Conservation (phyloP, 345 rosid genomes). For the Excoecaria cochinchinensis region DNA sequence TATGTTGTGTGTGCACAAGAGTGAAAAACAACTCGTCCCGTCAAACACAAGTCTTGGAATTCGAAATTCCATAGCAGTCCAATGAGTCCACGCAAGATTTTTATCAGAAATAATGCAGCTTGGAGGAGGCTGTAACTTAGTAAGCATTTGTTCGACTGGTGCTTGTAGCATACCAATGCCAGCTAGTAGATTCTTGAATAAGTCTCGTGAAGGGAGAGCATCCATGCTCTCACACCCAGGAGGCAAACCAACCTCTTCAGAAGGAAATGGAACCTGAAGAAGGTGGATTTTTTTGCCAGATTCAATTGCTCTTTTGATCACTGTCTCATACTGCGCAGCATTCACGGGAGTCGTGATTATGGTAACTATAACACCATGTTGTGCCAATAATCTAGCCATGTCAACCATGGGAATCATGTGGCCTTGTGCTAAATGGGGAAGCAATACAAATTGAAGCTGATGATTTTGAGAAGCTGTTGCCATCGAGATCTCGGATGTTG, state of each 20-base stretch:
- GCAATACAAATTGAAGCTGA: conserved; percentile 13
- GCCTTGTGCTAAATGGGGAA: conserved; percentile 13
- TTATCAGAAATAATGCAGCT: conserved; percentile 40
- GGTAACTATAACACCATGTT: conserved; percentile 13
- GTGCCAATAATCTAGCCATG: conserved; percentile 15
- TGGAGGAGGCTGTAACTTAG: conserved; percentile 26
- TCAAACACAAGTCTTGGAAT: conserved; percentile 45
- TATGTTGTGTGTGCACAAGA: conserved; percentile 20
- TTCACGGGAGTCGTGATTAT: conserved; percentile 13
- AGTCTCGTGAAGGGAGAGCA: conserved; percentile 5
- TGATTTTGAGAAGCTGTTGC: conserved; percentile 3
- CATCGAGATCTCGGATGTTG: neutral
- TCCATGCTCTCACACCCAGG: conserved; percentile 15
- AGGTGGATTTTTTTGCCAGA: conserved; percentile 10
- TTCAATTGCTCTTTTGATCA: conserved; percentile 5
- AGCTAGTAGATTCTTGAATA: conserved; percentile 10
- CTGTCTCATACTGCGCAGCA: neutral
- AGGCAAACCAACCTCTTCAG: conserved; percentile 10
- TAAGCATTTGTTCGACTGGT: conserved; percentile 7
- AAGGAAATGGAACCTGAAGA: conserved; percentile 16
- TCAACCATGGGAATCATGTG: conserved; percentile 18
- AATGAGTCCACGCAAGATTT: conserved; percentile 35
- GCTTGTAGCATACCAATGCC: conserved; percentile 11
- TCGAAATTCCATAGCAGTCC: conserved; percentile 22
- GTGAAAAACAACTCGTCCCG: conserved; percentile 39